A percentile compares a stretch with the other conserved stretches of the same genome.
phyloP scores from a whole-genome alignment of 805 yeast genomes.

The Hanseniaspora lindneri region DNA sequence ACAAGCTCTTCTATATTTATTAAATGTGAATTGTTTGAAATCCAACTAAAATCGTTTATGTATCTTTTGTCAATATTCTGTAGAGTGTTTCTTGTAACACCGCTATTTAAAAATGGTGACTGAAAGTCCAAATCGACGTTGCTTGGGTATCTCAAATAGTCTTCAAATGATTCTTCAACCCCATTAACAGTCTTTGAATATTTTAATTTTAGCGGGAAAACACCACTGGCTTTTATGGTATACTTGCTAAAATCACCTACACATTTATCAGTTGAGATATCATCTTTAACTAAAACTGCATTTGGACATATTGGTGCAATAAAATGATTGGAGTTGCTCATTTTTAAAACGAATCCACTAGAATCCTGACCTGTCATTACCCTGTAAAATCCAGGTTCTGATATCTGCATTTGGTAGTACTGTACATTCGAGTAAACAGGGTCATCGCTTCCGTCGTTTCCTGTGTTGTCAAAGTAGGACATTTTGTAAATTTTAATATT shows the following conservation, averaged over 20 bases:
- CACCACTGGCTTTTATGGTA: constrained; percentile 51
- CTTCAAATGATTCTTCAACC: constrained; percentile 36
- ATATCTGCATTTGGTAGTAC: constrained; percentile 54
- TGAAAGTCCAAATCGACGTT: constrained; percentile 24
- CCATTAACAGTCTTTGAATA: constrained; percentile 38
- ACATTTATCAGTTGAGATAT: constrained; percentile 41
- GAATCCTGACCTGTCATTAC: constrained; percentile 56
- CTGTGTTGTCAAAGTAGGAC: neutral
- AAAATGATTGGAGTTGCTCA: constrained; percentile 48
- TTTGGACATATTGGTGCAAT: constrained; percentile 63
- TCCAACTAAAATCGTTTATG: constrained; percentile 34
- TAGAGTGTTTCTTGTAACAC: constrained; percentile 21
- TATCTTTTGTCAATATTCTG: constrained; percentile 23
- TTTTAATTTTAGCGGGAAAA: constrained; percentile 58
- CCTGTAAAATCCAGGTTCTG: constrained; percentile 65
- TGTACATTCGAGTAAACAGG: constrained; percentile 28
- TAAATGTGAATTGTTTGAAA: constrained; percentile 33
- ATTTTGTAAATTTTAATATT: neutral
- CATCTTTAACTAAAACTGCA: constrained; percentile 36
- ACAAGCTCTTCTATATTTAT: constrained; percentile 36
- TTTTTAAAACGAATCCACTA: constrained; percentile 48
- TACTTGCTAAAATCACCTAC: constrained; percentile 45
- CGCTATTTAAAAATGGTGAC: constrained; percentile 38
- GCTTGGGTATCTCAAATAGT: constrained; percentile 27
- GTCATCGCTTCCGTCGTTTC: neutral